Conservation (phyloP, 345 rosid species). For the Pistacia integerrima region DNA sequence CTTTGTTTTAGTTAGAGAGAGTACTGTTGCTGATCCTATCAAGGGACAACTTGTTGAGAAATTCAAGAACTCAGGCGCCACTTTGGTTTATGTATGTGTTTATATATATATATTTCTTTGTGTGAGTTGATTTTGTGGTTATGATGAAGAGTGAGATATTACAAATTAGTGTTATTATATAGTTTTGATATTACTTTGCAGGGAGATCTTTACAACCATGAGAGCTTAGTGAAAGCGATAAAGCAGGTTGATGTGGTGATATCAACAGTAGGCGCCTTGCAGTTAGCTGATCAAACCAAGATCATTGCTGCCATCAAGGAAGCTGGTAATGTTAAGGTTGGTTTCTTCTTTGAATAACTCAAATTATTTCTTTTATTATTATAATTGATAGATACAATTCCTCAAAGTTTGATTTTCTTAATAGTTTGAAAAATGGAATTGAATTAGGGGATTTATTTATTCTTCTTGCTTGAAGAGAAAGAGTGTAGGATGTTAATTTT, state of each 20-base stretch:
- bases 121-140: too few relatives aligned
- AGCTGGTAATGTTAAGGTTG: constrained; percentile 84
- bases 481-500: too few relatives aligned
- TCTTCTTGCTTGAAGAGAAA: too few relatives aligned
- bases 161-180: too few relatives aligned
- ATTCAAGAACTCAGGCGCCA: constrained; percentile 61
- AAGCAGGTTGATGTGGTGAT: constrained; percentile 86
- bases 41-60: constrained; percentile 52
- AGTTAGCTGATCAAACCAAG: constrained; percentile 68
- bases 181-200: constrained; percentile 8
- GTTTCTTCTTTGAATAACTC: background rate
- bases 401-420: too few relatives aligned
- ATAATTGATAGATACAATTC: too few relatives aligned
- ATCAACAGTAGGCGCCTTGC: constrained; percentile 53
- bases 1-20: constrained; percentile 61
- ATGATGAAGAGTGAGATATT: background rate
- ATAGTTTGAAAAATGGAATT: too few relatives aligned
- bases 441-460: too few relatives aligned
- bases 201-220: constrained; percentile 69
- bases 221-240: constrained; percentile 68
- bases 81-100: constrained; percentile 49
- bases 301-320: constrained; percentile 81
- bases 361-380: too few relatives aligned
- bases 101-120: too few relatives aligned
- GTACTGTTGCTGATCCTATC: constrained; percentile 49